Base-by-base conservation (phyloP, 2,329 filamentous ascomycete species). In the Scolecobasidium constrictum region DNA sequence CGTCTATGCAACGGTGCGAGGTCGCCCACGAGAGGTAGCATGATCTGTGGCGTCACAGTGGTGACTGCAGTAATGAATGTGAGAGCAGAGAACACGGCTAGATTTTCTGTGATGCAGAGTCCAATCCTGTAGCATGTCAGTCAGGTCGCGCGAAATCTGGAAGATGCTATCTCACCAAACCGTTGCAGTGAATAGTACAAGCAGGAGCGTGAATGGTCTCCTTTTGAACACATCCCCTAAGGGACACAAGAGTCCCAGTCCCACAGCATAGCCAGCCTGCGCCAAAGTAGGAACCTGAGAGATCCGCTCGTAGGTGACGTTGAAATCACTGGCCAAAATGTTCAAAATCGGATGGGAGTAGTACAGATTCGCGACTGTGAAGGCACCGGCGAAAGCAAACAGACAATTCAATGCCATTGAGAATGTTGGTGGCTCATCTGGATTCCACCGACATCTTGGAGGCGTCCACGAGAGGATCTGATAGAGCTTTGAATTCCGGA, bases 301-400 rank as follows among this genome's bases (percentile, higher is more conserved):
- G 0, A 83, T 77, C 42, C 72, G 67, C 52, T 86, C 82, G 53
- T 86, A 81, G 6, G 69, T 71, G 38, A 90, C 79, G 42, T 71
- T 54, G 53, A 92, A 90, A 13, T 83, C 79, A 7, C 68, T 58
- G 0, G 85, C 83, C 33, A 92, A 69, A 40, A 83, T 75, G 54
- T 87, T 86, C 18, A 90, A 65, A 37, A 90, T 83, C 0, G 85
- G 83, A 52, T 88, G 83, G 46, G 75, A 84, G 60, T 90, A 87
- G 62, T 90, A 90, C 3, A 90, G 65, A 51, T 88, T 88, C 15
- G 83, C 83, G 5, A 88, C 84, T 1, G 81, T 85, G 50, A 86
- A 78, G 3, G 78, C 72, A 0, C 64, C 70, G 0, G 73, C 81
- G 52, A 82, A 71, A 1, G 72, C 79, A 48, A 86, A 86, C 1